Conservation (phyloP, 2,329 filamentous ascomycete genomes). For the Aspergillus awamori region DNA sequence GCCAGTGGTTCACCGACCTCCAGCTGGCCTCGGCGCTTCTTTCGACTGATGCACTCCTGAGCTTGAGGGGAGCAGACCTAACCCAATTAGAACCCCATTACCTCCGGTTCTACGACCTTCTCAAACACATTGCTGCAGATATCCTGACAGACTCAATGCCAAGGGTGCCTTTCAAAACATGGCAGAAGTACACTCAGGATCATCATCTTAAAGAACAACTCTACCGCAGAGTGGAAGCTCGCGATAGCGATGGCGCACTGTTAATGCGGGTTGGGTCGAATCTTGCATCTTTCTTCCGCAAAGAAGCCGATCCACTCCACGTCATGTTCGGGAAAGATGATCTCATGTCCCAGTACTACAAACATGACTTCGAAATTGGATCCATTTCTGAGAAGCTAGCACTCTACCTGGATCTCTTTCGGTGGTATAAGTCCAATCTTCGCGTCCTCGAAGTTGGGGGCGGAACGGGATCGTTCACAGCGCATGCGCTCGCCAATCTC, state of each 20-base stretch:
- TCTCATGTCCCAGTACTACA: constrained; percentile 35
- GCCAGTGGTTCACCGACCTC: constrained; percentile 27
- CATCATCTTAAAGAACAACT: constrained; percentile 26
- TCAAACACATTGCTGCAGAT: constrained; percentile 25
- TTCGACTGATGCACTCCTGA: constrained; percentile 28
- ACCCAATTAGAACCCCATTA: constrained; percentile 29
- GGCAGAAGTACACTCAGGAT: constrained; percentile 23
- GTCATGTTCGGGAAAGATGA: constrained; percentile 39
- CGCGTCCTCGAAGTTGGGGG: constrained; percentile 32
- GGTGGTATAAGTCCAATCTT: background rate
- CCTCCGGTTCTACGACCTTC: constrained; percentile 34
- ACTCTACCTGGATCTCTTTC: background rate
- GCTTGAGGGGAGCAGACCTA: constrained; percentile 8
- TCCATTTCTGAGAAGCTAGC: background rate
- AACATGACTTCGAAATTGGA: constrained; percentile 24
- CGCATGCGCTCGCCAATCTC: constrained; percentile 13
- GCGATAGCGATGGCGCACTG: constrained; percentile 35
- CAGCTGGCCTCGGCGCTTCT: constrained; percentile 35
- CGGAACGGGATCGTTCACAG: constrained; percentile 35
- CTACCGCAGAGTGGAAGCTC: constrained; percentile 23
- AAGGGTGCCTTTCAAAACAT: constrained; percentile 28
- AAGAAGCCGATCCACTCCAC: constrained; percentile 35
- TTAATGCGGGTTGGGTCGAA: constrained; percentile 35
- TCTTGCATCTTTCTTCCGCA: constrained; percentile 31
- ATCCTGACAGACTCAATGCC: constrained; percentile 27